Evolutionary conservation across 257 asterid genomes (phyloP).

Genomic region (Forsythia viridissima): DNA sequence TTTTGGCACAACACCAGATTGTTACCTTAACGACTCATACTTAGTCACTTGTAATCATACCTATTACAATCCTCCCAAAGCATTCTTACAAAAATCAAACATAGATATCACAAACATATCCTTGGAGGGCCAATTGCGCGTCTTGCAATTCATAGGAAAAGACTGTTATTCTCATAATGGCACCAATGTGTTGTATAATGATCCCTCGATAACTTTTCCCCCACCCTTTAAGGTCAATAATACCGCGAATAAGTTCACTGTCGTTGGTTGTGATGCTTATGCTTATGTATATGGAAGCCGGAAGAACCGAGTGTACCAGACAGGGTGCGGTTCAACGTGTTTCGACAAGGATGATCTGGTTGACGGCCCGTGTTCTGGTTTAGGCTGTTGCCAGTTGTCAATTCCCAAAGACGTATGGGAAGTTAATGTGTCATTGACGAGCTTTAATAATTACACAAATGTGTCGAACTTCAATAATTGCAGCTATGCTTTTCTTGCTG

Average conservation of each 20-base stretch:
- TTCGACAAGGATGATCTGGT: neutral
- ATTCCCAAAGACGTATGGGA: conserved; percentile 17
- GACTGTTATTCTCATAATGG: neutral
- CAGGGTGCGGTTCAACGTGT: conserved; percentile 19
- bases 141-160: neutral
- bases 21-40: too few relatives aligned
- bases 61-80: too few relatives aligned
- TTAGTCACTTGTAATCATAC: too few relatives aligned
- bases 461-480: conserved; percentile 15
- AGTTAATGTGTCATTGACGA: neutral
- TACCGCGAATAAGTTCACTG: neutral
- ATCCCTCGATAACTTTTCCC: rapidly evolving
- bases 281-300: neutral
- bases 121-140: neutral
- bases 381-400: conserved; percentile 27
- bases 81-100: too few relatives aligned
- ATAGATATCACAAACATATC: conserved; percentile 3
- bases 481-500: conserved; percentile 30
- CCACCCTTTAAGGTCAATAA: neutral
- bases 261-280: conserved; percentile 1
- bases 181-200: too few relatives aligned
- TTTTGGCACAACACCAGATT: too few relatives aligned
- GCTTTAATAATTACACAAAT: neutral
- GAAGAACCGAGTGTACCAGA: neutral
- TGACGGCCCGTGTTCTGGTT: conserved; percentile 23